These are phyloP conservation scores for Pichia gijzeniarum DNA, from an alignment of 805 yeast genomes.

Conservation along the genomic window DNA sequence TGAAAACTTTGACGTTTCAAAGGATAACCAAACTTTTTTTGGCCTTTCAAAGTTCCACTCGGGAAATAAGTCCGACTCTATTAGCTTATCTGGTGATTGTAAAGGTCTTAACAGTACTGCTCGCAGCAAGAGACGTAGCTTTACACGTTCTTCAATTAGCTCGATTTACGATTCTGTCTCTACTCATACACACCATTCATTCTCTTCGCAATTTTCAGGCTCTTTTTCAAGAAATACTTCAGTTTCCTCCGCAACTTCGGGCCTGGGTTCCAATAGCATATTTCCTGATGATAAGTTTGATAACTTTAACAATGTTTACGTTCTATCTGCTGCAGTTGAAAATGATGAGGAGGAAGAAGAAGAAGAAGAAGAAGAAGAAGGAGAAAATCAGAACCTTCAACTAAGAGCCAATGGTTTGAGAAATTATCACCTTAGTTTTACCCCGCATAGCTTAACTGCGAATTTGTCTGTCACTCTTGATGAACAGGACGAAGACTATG, in stretches of 20 bases:
- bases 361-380: no score
- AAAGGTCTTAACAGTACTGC: no score
- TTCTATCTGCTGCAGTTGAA: no score
- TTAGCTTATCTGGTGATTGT: no score
- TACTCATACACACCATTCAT: constrained; percentile 6
- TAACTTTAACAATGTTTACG: no score
- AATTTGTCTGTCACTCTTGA: no score
- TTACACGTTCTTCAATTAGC: constrained; percentile 16
- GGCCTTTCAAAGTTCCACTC: background rate
- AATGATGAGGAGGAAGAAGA: no score
- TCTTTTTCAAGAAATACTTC: constrained; percentile 4
- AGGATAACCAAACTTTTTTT: background rate
- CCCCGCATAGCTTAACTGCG: no score
- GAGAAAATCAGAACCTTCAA: background rate
- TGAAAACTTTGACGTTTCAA: constrained; percentile 3
- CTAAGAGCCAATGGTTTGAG: background rate
- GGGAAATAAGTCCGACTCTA: no score
- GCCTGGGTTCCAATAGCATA: background rate
- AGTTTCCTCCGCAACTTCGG: background rate
- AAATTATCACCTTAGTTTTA: no score
- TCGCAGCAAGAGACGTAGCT: background rate
- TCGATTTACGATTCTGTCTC: constrained; percentile 14
- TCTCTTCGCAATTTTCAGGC: constrained; percentile 12
- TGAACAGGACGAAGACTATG: background rate
- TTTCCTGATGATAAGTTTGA: no score